Base-by-base conservation (phyloP, 1,284 basidiomycete species). In the Entoloma clypeatum region DNA sequence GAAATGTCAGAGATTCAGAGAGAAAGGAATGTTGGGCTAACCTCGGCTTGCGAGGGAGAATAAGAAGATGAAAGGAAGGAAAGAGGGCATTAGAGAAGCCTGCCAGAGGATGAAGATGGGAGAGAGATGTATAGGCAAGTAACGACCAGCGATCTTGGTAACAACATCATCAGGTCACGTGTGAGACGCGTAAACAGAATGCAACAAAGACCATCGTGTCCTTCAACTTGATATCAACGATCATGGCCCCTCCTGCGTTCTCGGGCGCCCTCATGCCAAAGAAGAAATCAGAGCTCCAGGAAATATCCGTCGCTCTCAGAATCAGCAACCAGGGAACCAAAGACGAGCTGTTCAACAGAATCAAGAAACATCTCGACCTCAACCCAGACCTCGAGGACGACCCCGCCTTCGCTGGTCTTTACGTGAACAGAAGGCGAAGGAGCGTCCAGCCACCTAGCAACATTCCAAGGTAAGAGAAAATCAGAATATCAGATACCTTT, bases 231-330 rank as follows among this genome's bases (percentile, higher is more conserved):
- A 36, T 50, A 45, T 37, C 50, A 35, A 46, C 57, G 54, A 44
- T 45, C 61, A 67, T 66, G 64, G 52, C 63, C 38, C 61, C 61
- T 36, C 53, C 59, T 36, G 51, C 51, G 25, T 72, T 60, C 64
- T 54, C 63, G 28, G 79, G 79, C 39, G 57, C 72, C 17, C 67
- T 81, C 16, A 67, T 67, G 44, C 49, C 69, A 5, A 81, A 81
- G 60, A 81, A 78, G 61, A 81, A 82, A 57, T 65, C 63, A 5
- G 81, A 82, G 16, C 68, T 83, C 3, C 77, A 72, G 49, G 69
- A 73, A 41, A 74, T 83, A 22, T 76, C 80, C 1, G 7, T 46
- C 4, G 74, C 75, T 5, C 69, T 83, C 14, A 53, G 55, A 0
- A 56, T 82, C 38, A 68, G 65, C 38, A 70, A 74, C 39, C 43